A percentile compares a stretch with the other conserved stretches of the same genome.
Conservation (phyloP, 768 basidiomycete species). For the Paxillus ammoniavirescens region DNA sequence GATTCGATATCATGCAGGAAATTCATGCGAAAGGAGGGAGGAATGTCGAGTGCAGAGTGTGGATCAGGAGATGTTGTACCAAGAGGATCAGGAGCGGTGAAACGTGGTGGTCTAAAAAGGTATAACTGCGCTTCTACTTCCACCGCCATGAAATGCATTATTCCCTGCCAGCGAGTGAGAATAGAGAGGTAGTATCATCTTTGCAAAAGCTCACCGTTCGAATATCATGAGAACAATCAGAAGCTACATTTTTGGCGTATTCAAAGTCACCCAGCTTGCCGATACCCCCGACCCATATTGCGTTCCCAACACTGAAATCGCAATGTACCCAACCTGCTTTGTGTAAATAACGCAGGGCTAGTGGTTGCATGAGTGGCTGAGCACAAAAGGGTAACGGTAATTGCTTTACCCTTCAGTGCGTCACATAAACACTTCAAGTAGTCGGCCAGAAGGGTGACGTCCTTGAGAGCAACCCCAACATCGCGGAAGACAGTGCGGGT, state of each 20-base stretch:
- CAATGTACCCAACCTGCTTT: conserved; percentile 4
- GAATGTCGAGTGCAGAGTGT: neutral
- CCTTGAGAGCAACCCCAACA: neutral
- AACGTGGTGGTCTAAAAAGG: neutral
- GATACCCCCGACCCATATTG: neutral
- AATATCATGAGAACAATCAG: neutral
- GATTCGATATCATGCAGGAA: conserved; percentile 14
- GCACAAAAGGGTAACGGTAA: neutral
- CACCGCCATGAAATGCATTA: conserved; percentile 9
- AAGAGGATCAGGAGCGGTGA: too few species aligned
- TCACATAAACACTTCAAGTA: neutral
- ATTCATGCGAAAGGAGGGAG: conserved; percentile 13
- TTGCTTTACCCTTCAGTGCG: neutral
- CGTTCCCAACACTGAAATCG: conserved; percentile 7
- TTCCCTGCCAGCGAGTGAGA: conserved; percentile 5
- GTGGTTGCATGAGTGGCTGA: neutral
- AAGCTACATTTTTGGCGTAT: conserved; percentile 4
- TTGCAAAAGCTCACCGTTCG: conserved; percentile 6
- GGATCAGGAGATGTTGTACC: too few species aligned
- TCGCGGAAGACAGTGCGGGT: neutral
- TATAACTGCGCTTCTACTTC: conserved; percentile 1
- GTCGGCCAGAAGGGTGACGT: neutral
- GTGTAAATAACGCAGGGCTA: conserved; percentile 4
- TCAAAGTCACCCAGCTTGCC: conserved; percentile 15
- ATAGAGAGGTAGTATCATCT: neutral